Evolutionary conservation across 2,329 filamentous ascomycete species (phyloP), one percentile per base, ranked within the genome.

Genomic region (Plenodomus lindquistii): DNA sequence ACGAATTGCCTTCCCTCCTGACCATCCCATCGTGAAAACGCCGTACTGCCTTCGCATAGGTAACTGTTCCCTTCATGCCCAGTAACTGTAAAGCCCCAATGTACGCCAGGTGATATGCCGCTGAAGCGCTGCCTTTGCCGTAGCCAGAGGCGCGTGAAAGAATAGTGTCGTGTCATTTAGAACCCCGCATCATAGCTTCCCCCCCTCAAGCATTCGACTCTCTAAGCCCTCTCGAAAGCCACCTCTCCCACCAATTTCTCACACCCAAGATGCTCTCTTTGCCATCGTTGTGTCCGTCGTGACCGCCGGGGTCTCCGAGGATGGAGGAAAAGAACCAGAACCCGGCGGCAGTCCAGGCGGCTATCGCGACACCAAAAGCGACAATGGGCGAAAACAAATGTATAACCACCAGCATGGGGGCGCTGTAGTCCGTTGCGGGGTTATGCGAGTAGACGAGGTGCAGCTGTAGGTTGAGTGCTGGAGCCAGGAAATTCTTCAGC

Each of bases 281-380:
- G 11, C 84, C 84, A 55, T 86, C 84, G 52, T 86, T 84, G 54
- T 79, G 78, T 20, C 80, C 78, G 57, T 81, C 80, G 22, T 78
- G 79, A 35, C 80, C 80, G 45, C 83, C 82, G 22, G 84, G 84
- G 66, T 86, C 84, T 4, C 84, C 84, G 40, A 86, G 71, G 10
- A 85, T 80, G 59, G 78, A 78, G 19, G 81, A 77, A 60, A 83
- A 84, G 42, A 84, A 71, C 84, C 83, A 86, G 71, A 85, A 86
- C 17, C 76, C 79, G 1, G 81, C 83, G 0, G 82, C 77, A 0
- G 81, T 79, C 83, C 83, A 86, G 5, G 79, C 77, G 1, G 79
- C 78, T 13, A 84, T 65, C 17, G 82, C 77, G 39, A 85, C 74
- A 31, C 78, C 81, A 10, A 84, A 67, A 44, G 81, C 81, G 40